Evolutionary conservation across 176 grass and related monocot species (phyloP), one percentile per base, ranked within the genome.

Genomic region (Pontederia crassipes): DNA sequence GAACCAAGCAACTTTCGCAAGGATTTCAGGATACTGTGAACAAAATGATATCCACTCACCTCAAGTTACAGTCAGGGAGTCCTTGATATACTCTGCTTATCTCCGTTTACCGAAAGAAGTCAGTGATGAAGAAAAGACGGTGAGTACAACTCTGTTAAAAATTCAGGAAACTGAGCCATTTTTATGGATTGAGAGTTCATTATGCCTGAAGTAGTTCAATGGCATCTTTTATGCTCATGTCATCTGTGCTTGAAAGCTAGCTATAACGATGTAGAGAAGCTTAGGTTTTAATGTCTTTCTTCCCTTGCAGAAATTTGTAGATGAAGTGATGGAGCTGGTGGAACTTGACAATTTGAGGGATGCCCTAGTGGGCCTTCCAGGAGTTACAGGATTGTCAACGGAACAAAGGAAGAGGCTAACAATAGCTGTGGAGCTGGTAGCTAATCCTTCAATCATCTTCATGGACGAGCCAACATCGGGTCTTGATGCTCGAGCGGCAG

Each of bases 21-120:
- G 93, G 63, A 92, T 98, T 72, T 98, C 93, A 67, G 93, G 93
- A 13, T 98, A 98, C 67, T 92, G 93, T 71, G 93, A 98, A 24
- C 93, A 98, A 73, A 98, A 92, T 78, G 93, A 98, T 79, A 98
- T 98, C 54, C 93, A 98, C 74, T 98, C 93, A 35, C 93, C 93
- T 76, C 93, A 98, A 74, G 87, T 98, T 74, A 98, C 93, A 66
- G 63, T 98, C 67, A 77, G 84, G 57, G 93, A 98, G 56, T 92
- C 87, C 59, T 83, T 98, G 71, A 92, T 92, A 71, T 98, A 89
- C 68, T 98, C 93, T 10, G 88, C 93, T 28, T 98, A 92, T 50
- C 56, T 98, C 55, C 88, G 93, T 32, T 79, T 98, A 68, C 79
- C 87, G 58, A 52, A 83, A 74, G 81, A 79, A 50, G 89, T 83